Evolutionary conservation across 768 basidiomycete genomes (phyloP).

Genomic region (Podaxis mareebaensis): DNA sequence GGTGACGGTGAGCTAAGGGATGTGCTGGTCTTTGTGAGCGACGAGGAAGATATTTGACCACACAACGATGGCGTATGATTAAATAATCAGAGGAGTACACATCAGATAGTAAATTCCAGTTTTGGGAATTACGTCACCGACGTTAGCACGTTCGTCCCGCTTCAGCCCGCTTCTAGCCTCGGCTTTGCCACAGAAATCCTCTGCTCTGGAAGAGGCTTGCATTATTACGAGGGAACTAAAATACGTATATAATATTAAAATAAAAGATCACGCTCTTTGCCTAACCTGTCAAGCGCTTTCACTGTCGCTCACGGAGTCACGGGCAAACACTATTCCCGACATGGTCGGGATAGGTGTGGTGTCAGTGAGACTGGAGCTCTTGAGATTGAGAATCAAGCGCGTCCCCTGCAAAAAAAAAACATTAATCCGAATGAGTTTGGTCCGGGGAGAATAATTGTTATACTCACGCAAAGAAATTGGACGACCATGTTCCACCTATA

Average conservation of each 20-base stretch:
- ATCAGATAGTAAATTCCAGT: neutral
- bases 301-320: neutral
- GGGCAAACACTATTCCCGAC: neutral
- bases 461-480: neutral
- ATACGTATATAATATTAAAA: too few species aligned
- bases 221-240: too few species aligned
- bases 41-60: neutral
- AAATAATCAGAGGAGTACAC: slow-evolving; percentile 4
- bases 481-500: neutral
- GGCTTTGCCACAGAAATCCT: too few species aligned
- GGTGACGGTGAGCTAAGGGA: neutral
- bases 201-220: too few species aligned
- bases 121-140: neutral
- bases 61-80: neutral
- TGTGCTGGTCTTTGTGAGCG: neutral
- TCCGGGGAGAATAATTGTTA: neutral
- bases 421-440: neutral
- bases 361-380: neutral
- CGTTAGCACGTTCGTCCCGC: too few species aligned
- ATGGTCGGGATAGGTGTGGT: neutral
- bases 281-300: neutral
- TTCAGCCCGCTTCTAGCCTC: too few species aligned
- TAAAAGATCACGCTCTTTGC: neutral
- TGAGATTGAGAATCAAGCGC: neutral
- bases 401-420: neutral